A percentile compares a stretch with the other conserved stretches of the same genome.
phyloP scores from a whole-genome alignment of 345 rosid species.

The Aurinia saxatilis region DNA sequence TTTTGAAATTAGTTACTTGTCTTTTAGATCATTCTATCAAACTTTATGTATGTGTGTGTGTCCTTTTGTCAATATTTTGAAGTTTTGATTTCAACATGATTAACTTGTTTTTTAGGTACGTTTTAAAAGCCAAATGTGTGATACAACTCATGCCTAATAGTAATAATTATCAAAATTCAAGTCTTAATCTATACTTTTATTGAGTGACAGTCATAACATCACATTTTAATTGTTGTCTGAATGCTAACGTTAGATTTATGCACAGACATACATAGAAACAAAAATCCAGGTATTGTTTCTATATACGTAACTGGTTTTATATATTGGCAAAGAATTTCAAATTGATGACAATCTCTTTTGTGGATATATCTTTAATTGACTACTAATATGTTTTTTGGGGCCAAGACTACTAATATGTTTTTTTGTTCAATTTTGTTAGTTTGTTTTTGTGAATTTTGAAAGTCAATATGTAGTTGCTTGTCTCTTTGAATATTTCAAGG shows the following conservation, averaged over 20 bases:
- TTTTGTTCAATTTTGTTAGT: background rate
- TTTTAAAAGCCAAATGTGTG: background rate
- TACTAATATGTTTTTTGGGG: background rate
- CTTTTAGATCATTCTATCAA: constrained; percentile 8
- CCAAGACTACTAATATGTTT: too few relatives aligned
- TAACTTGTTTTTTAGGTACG: constrained; percentile 5
- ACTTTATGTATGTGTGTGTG: constrained; percentile 11
- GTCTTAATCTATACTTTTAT: constrained; percentile 2
- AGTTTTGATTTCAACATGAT: constrained; percentile 7
- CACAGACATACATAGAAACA: background rate
- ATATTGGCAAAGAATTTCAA: background rate
- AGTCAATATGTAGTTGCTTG: background rate
- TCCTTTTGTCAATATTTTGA: background rate
- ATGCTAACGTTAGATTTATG: background rate
- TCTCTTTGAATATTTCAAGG: background rate
- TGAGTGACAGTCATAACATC: background rate
- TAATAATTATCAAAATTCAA: background rate
- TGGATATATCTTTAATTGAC: background rate
- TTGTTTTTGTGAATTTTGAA: background rate
- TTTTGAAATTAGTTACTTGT: background rate
- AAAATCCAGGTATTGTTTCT: background rate
- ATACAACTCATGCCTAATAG: background rate
- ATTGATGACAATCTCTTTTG: background rate
- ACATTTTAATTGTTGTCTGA: background rate
- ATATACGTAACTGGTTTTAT: background rate